These are phyloP conservation scores for Arachis monticola DNA, from an alignment of 331 rosid genomes.

Conservation along the genomic window DNA sequence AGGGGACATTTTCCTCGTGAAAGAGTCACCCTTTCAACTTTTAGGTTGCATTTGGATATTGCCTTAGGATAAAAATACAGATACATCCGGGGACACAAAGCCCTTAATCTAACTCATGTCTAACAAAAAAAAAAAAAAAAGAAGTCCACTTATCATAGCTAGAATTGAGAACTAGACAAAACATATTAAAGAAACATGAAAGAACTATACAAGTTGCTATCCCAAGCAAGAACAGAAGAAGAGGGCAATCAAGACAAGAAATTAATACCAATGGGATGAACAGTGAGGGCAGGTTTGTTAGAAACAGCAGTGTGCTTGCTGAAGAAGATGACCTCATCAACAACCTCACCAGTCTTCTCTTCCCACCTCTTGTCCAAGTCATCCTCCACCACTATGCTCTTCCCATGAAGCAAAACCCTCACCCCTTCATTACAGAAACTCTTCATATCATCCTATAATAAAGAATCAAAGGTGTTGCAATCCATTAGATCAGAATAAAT, in stretches of 20 bases:
- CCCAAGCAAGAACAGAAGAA: not conserved
- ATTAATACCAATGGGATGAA: conserved; percentile 79
- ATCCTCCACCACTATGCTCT: conserved; percentile 73
- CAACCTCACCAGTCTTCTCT: conserved; percentile 69
- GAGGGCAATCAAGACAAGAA: conserved; percentile 1
- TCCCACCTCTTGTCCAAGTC: conserved; percentile 80
- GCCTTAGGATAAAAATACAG: too few relatives aligned
- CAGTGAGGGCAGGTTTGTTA: conserved; percentile 88
- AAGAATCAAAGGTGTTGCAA: not conserved
- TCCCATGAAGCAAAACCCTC: conserved; percentile 66
- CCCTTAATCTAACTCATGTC: not conserved
- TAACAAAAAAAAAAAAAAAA: not conserved
- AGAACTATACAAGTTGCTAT: not conserved
- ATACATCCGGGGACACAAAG: too few relatives aligned
- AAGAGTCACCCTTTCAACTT: not conserved
- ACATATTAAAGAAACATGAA: not conserved
- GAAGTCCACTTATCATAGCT: not conserved
- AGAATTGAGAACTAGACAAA: not conserved
- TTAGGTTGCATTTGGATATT: not conserved
- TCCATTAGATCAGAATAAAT: too few relatives aligned
- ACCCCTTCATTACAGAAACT: conserved; percentile 58
- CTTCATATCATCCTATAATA: conserved; percentile 60
- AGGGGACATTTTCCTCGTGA: not conserved
- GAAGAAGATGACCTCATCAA: conserved; percentile 77
- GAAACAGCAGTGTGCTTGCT: conserved; percentile 90